phyloP scores from a whole-genome alignment of 257 asterid genomes.

The Striga asiatica region DNA sequence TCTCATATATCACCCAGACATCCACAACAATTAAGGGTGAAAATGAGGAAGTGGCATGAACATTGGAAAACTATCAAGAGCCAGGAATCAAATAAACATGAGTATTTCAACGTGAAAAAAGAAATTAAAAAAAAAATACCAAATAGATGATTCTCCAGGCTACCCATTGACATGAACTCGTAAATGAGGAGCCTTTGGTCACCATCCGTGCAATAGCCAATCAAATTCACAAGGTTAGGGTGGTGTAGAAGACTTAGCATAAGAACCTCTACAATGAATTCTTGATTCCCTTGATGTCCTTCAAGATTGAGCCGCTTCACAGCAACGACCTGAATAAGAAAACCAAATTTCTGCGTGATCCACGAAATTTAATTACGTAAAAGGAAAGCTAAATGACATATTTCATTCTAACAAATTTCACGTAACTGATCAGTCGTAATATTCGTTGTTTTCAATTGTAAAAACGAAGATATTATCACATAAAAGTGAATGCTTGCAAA shows the following conservation, averaged over 20 bases:
- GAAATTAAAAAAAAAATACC: constrained; percentile 46
- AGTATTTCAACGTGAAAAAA: neutral
- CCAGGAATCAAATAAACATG: neutral
- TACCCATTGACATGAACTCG: constrained; percentile 87
- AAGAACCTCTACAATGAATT: too few species aligned
- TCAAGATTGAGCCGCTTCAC: constrained; percentile 76
- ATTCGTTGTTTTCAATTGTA: neutral
- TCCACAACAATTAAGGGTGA: constrained; percentile 7
- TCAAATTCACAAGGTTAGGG: constrained; percentile 70
- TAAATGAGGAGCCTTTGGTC: constrained; percentile 82
- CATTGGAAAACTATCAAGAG: neutral
- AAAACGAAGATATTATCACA: neutral
- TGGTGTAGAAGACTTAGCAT: constrained; percentile 81
- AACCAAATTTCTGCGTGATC: neutral
- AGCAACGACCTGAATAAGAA: constrained; percentile 50
- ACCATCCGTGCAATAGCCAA: constrained; percentile 80
- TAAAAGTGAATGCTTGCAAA: too few species aligned
- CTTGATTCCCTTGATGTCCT: constrained; percentile 85
- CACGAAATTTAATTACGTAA: too few species aligned
- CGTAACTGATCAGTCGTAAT: neutral
- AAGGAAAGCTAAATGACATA: constrained; percentile 1
- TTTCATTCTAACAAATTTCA: neutral
- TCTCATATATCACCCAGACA: neutral
- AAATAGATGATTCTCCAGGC: constrained; percentile 79
- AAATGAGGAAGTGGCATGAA: neutral